phyloP scores from a whole-genome alignment of 768 basidiomycete species.

The Tricholoma furcatifolium region DNA sequence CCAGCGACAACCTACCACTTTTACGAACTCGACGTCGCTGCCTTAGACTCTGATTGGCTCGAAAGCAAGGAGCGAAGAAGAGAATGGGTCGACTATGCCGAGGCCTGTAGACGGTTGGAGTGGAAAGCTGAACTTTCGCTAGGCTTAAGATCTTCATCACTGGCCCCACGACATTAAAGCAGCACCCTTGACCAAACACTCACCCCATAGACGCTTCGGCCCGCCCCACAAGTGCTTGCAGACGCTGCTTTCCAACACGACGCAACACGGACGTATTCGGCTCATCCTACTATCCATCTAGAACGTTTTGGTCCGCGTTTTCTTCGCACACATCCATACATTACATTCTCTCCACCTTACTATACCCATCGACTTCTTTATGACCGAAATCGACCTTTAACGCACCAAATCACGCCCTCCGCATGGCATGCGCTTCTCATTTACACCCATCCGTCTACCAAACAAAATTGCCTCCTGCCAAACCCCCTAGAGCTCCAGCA shows the following conservation, averaged over 20 bases:
- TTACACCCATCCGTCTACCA: conserved; percentile 3
- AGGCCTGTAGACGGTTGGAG: conserved; percentile 68
- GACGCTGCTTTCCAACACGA: conserved; percentile 3
- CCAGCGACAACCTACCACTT: conserved; percentile 85
- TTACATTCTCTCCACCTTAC: conserved; percentile 22
- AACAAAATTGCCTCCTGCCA: conserved; percentile 16
- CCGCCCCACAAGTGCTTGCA: conserved; percentile 2
- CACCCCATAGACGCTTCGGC: conserved; percentile 5
- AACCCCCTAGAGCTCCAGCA: conserved; percentile 13
- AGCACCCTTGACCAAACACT: neutral
- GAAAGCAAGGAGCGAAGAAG: conserved; percentile 76
- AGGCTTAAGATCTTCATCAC: conserved; percentile 68
- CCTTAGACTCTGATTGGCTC: conserved; percentile 78
- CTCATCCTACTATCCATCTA: conserved; percentile 18
- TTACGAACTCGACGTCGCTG: conserved; percentile 82
- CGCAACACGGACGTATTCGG: conserved; percentile 15
- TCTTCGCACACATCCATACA: conserved; percentile 26
- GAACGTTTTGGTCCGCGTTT: conserved; percentile 20
- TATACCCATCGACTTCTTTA: conserved; percentile 16
- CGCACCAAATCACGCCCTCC: conserved; percentile 8
- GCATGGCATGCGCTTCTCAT: conserved; percentile 8
- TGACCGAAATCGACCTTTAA: conserved; percentile 12
- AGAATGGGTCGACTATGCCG: conserved; percentile 88
- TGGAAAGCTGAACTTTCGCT: conserved; percentile 88
- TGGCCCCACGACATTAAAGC: conserved; percentile 46